Evolutionary conservation across 1,284 basidiomycete genomes (phyloP).

Genomic region (Rhizopogon parksii): DNA sequence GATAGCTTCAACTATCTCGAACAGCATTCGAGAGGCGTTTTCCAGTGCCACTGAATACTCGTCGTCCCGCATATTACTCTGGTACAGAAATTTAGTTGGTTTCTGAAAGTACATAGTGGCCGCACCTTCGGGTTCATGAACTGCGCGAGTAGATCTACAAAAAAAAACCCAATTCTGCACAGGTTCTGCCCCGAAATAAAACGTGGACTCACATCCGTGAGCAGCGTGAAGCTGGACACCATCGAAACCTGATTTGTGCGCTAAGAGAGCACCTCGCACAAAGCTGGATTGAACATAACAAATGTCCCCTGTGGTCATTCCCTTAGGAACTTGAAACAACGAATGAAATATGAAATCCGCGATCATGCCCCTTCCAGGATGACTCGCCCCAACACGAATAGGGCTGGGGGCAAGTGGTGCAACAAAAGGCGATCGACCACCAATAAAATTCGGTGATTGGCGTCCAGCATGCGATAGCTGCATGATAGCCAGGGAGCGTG

Average conservation of each 20-base stretch:
- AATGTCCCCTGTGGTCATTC: conserved; percentile 59
- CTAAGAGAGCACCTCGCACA: conserved; percentile 61
- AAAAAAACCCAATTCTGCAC: neutral
- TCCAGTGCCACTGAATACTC: conserved; percentile 45
- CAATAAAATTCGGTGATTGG: conserved; percentile 71
- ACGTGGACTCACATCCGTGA: conserved; percentile 68
- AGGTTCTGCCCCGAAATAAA: neutral
- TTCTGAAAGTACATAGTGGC: neutral
- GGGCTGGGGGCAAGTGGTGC: conserved; percentile 72
- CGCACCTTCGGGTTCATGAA: conserved; percentile 76
- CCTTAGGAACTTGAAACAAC: conserved; percentile 59
- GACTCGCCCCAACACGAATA: conserved; percentile 46
- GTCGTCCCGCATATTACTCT: conserved; percentile 70
- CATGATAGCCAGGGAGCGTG: conserved; percentile 52
- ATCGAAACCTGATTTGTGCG: conserved; percentile 74
- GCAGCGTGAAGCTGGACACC: conserved; percentile 86
- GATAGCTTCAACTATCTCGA: conserved; percentile 57
- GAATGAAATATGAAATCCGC: conserved; percentile 31
- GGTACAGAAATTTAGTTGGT: conserved; percentile 4
- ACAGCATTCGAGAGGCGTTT: conserved; percentile 56
- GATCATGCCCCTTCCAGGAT: conserved; percentile 6
- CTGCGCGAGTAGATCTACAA: conserved; percentile 72
- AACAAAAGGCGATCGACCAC: conserved; percentile 55
- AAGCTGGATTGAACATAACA: conserved; percentile 61
- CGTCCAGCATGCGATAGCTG: conserved; percentile 86